phyloP scores from a whole-genome alignment of 192 early-diverging fungal species.

The Entomortierella beljakovae region DNA sequence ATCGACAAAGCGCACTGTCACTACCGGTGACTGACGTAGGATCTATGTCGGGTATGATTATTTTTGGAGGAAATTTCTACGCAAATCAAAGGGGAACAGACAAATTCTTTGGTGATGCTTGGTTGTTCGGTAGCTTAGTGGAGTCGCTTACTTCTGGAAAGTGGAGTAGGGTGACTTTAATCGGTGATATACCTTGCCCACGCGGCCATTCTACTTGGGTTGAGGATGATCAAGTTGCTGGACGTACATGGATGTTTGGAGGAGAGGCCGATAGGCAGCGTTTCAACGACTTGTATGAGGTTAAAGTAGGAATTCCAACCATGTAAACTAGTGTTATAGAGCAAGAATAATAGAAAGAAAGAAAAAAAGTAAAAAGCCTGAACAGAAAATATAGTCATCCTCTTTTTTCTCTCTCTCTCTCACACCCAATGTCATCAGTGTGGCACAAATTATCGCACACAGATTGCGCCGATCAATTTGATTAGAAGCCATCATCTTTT shows the following conservation, averaged over 20 bases:
- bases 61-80: conserved; percentile 38
- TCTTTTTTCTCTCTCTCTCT: too few species aligned
- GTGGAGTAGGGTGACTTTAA: conserved; percentile 27
- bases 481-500: too few species aligned
- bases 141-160: conserved; percentile 26
- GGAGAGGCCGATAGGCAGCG: conserved; percentile 38
- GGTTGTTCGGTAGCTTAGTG: conserved; percentile 20
- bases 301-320: conserved; percentile 18
- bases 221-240: conserved; percentile 27
- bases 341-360: too few species aligned
- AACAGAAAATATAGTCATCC: too few species aligned
- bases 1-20: conserved; percentile 31
- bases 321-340: too few species aligned
- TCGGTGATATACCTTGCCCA: conserved; percentile 31
- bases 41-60: conserved; percentile 31
- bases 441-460: too few species aligned
- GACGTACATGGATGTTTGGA: conserved; percentile 45
- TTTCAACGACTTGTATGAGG: conserved; percentile 33
- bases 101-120: conserved; percentile 32
- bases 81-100: conserved; percentile 16
- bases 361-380: too few species aligned
- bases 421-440: too few species aligned
- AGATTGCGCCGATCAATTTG: too few species aligned
- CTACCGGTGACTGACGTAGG: conserved; percentile 7
- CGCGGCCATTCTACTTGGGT: conserved; percentile 32